Evolutionary conservation across 129 eudicot species (phyloP).

Genomic region (Dittrichia graveolens): DNA sequence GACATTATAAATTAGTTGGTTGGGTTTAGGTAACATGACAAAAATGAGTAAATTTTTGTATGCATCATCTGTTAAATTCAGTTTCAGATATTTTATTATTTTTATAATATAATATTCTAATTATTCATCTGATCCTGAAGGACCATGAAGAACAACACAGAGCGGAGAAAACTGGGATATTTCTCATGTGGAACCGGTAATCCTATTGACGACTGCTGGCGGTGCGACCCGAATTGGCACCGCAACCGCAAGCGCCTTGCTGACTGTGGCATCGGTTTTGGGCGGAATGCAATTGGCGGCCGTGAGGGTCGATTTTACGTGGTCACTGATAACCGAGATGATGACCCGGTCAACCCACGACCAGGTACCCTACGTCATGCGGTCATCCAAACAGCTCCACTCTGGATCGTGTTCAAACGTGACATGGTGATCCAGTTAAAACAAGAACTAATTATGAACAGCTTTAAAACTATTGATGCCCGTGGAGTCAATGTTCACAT

Average conservation of each 20-base stretch:
- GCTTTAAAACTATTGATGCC: slow-evolving; percentile 88
- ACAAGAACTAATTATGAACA: slow-evolving; percentile 90
- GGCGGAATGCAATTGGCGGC: slow-evolving; percentile 89
- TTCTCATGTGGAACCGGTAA: slow-evolving; percentile 93
- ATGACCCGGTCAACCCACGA: slow-evolving; percentile 82
- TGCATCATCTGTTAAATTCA: not conserved
- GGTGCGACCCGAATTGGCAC: slow-evolving; percentile 87
- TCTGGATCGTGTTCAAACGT: slow-evolving; percentile 89
- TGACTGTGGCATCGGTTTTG: slow-evolving; percentile 90
- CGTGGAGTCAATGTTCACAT: slow-evolving; percentile 93
- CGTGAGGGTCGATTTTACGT: slow-evolving; percentile 89
- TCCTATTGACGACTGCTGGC: slow-evolving; percentile 95
- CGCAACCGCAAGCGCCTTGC: slow-evolving; percentile 90
- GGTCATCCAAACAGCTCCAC: slow-evolving; percentile 78
- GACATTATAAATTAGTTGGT: not conserved
- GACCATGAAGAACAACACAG: slow-evolving; percentile 69
- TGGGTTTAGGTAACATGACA: too few species aligned
- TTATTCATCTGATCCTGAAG: slow-evolving; percentile 32
- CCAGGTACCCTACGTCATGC: slow-evolving; percentile 92
- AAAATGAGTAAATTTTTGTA: not conserved
- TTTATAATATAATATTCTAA: too few species aligned
- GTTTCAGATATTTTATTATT: not conserved
- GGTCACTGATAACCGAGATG: slow-evolving; percentile 72
- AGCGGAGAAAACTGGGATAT: slow-evolving; percentile 80
- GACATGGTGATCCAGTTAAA: slow-evolving; percentile 84